Evolutionary conservation across 2,329 filamentous ascomycete species (phyloP).

Genomic region (Phaeosphaeria sp.): DNA sequence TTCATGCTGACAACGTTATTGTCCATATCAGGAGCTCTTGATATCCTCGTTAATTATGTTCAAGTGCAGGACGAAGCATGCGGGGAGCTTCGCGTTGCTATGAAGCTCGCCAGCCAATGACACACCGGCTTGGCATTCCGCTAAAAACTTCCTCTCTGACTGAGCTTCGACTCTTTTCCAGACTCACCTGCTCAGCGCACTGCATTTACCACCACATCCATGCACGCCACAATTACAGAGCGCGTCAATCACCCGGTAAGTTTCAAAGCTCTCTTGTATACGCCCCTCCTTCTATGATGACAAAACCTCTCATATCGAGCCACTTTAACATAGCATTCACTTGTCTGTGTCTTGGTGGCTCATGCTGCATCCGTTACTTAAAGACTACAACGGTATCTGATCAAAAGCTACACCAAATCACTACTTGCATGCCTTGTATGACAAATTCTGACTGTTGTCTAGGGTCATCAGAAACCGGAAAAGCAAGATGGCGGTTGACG

Average conservation of each 20-base stretch:
- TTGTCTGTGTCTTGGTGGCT: slow-evolving; percentile 37
- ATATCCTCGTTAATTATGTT: background rate
- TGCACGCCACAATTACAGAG: background rate
- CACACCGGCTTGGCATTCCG: background rate
- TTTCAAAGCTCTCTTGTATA: background rate
- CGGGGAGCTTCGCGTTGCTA: background rate
- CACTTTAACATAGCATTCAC: slow-evolving; percentile 36
- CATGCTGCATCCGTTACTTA: slow-evolving; percentile 42
- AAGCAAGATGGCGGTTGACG: slow-evolving; percentile 21
- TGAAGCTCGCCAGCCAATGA: background rate
- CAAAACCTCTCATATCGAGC: slow-evolving; percentile 33
- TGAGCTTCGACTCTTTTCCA: background rate
- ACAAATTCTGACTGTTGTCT: slow-evolving; percentile 12
- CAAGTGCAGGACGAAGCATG: background rate
- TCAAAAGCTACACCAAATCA: background rate
- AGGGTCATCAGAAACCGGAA: slow-evolving; percentile 17
- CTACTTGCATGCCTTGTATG: background rate
- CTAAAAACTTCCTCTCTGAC: slow-evolving; percentile 2
- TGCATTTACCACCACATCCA: slow-evolving; percentile 4
- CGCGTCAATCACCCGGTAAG: slow-evolving; percentile 3
- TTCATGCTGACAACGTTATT: background rate
- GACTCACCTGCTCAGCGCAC: background rate
- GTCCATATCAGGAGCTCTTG: background rate
- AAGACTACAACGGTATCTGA: slow-evolving; percentile 53
- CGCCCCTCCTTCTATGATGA: slow-evolving; percentile 29